phyloP scores from a whole-genome alignment of 441 rosid species.

The Populus tomentosa region DNA sequence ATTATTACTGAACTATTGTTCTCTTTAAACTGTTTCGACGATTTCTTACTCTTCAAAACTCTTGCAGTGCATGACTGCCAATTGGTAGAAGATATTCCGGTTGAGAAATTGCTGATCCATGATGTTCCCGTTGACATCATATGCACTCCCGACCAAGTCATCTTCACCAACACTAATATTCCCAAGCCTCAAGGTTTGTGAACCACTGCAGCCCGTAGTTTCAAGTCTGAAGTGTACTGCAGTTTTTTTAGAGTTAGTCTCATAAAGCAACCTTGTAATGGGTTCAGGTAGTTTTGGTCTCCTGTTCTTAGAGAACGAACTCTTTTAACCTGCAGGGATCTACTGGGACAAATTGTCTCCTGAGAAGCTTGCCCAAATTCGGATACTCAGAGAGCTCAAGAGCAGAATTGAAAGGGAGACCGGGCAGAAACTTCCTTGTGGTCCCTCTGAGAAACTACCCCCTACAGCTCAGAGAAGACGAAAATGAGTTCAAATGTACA shows the following conservation, averaged over 20 bases:
- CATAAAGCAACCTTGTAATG: neutral
- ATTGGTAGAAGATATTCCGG: constrained; percentile 73
- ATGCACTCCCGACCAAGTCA: constrained; percentile 66
- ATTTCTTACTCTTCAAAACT: neutral
- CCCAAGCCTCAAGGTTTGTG: constrained; percentile 81
- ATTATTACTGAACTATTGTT: neutral
- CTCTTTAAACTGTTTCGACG: neutral
- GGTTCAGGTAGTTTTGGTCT: neutral
- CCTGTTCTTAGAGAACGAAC: neutral
- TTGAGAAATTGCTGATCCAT: constrained; percentile 72
- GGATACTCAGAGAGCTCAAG: constrained; percentile 76
- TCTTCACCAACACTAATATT: constrained; percentile 41
- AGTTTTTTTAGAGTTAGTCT: too few species aligned
- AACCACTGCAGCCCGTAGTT: neutral
- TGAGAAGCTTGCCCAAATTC: constrained; percentile 74
- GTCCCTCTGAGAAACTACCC: constrained; percentile 72
- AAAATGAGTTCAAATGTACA: constrained; percentile 4
- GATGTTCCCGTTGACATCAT: constrained; percentile 92
- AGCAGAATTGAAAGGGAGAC: constrained; percentile 57
- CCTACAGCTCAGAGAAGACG: constrained; percentile 54
- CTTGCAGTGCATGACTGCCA: constrained; percentile 81
- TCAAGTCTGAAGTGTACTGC: neutral
- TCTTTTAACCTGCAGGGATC: constrained; percentile 41
- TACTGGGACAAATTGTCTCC: constrained; percentile 87
- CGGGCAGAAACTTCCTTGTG: constrained; percentile 60